Evolutionary conservation across 2,329 filamentous ascomycete species (phyloP), one percentile per base, ranked within the genome.

Genomic region (Penicillium nordicum): DNA sequence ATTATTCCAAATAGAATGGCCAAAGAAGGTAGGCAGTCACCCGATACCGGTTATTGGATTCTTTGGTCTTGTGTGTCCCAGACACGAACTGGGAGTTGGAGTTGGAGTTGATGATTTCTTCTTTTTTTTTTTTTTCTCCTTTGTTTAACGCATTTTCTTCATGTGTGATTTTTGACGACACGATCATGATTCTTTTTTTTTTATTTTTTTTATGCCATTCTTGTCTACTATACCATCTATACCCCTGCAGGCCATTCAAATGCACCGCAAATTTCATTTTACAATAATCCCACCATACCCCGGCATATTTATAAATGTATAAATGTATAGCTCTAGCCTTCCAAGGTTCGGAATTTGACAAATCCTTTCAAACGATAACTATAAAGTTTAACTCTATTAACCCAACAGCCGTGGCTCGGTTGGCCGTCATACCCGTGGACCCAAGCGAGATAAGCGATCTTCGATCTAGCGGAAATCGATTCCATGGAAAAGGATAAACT

Each of bases 361-460:
- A 34, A 36, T 11, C 36, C 9, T 10, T 12, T 9, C 12, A 14
- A 23, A 10, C 14, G 10, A 25, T n/a, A 34, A 21, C 21, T 23
- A 48, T 38, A 29, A 48, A 38, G 12, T 21, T 30, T 4, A 40
- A 40, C 36, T n/a, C n/a, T 16, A 49, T 40, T 34, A 11, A 34
- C 11, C 9, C 23, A 23, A 32, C 5, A 32, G 5, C 32, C 42
- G 8, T 32, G 30, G 30, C 30, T 53, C 42, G 21, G 16, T 23
- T 16, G 18, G 18, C 47, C 7, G 29, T 25, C 21, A 40, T 8
- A 48, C 40, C 40, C 40, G 23, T 27, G 25, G 8, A 11, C 2
- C 23, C 9, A 42, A 42, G 27, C 37, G 48, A 50, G 48, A 50
- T 50, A 50, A 50, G 48, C 49, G 49, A 51, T 44, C 16, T 44